Evolutionary conservation across 495 filamentous ascomycete species (phyloP).

Genomic region (Penicillium pulvis): DNA sequence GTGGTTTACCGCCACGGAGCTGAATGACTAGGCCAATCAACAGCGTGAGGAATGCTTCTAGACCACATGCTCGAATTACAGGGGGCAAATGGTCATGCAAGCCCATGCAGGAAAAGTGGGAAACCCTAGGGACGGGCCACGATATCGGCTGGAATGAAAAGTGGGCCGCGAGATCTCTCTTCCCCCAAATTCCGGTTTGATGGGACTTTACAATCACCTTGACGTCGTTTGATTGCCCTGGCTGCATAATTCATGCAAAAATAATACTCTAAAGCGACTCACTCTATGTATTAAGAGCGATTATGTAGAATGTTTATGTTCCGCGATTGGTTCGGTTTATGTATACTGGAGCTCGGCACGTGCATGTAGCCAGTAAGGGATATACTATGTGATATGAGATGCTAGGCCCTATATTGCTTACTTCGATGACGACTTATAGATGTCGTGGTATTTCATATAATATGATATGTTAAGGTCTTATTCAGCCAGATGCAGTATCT

Average conservation of each 20-base stretch:
- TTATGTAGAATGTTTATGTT: too few species aligned
- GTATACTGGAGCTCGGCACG: too few species aligned
- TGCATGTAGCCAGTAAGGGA: neutral
- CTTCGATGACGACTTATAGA: neutral
- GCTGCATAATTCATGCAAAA: too few species aligned
- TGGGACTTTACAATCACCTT: neutral
- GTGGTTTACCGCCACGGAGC: neutral
- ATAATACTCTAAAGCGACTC: too few species aligned
- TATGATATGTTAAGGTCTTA: neutral
- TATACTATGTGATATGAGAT: neutral
- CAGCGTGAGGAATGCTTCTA: neutral
- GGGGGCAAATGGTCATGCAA: neutral
- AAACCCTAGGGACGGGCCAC: slow-evolving; percentile 22
- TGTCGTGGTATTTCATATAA: neutral
- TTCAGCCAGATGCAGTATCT: neutral
- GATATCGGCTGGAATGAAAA: slow-evolving; percentile 23
- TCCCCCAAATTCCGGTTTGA: slow-evolving; percentile 1
- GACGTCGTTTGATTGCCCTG: too few species aligned
- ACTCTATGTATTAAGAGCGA: too few species aligned
- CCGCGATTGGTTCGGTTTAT: too few species aligned
- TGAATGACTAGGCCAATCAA: neutral
- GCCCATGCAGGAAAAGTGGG: slow-evolving; percentile 4
- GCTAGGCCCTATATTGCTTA: neutral
- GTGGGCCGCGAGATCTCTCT: slow-evolving; percentile 17
- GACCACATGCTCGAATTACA: neutral